Base-by-base conservation (phyloP, 352 stramenopile species). In the Blastocystis sp. region DNA sequence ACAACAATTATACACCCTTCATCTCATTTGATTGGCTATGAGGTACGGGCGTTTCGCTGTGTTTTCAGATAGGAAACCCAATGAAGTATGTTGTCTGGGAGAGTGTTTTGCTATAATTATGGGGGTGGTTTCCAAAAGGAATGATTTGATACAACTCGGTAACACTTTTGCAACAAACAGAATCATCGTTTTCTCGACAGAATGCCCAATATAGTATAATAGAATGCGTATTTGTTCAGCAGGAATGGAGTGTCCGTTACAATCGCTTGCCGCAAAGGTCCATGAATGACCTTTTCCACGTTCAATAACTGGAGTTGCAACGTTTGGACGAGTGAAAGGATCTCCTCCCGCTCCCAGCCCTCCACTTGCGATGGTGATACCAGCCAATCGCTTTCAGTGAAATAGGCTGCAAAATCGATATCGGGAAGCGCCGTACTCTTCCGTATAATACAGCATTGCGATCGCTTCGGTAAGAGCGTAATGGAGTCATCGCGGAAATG, bases 161-260 rank as follows among this genome's bases (percentile, higher is more conserved):
- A n/a, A n/a, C n/a, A n/a, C n/a, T n/a, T n/a, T 59, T 1, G 14
- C 7, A 81, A 81, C 69, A 81, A 81, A 81, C 69, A 81, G 21
- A 14, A 38, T 21, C 44, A 29, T 51, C 44, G 14, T 44, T 27
- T 63, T 63, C 29, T 21, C 42, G n/a, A 78, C 27, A 81, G 27
- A 4, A 81, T 24, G 40, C 0, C 3, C 4, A 46, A 9, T 4
- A 81, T 27, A 24, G 61, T 54, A n/a, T 81, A 34, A 32, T 81
- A 81, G 24, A 63, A 81, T 6, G 32, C 34, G 48, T 81, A 81
- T 44, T 81, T 81, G 61, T 40, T 44, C 2, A 64, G n/a, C 18
- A 81, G 44, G 40, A 36, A 64, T 16, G 46, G 24, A 65, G 27
- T 64, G 1, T n/a, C 21, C 4, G 14, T 38, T 44, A 81, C 56